phyloP scores from a whole-genome alignment of 352 stramenopile genomes.

The Phytophthora syringae region DNA sequence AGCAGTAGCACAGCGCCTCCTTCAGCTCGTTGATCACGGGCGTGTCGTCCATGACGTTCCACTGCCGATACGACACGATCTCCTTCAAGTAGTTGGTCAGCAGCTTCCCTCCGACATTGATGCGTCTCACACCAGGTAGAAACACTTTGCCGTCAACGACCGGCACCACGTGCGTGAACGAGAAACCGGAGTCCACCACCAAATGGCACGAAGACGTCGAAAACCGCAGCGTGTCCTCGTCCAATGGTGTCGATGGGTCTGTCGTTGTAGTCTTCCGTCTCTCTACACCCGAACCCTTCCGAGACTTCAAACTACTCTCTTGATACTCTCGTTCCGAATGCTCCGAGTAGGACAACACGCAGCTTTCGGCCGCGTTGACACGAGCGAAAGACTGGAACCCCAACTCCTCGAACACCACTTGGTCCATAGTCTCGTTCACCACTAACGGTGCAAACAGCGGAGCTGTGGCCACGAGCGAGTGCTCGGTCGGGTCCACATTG shows the following conservation, averaged over 20 bases:
- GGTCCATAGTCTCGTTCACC: constrained; percentile 76
- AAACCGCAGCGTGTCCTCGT: constrained; percentile 41
- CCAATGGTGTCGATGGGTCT: background rate
- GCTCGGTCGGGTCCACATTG: constrained; percentile 51
- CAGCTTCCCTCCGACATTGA: constrained; percentile 96
- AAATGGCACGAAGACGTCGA: constrained; percentile 64
- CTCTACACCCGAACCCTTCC: too few species aligned
- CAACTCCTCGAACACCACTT: constrained; percentile 85
- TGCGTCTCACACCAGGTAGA: constrained; percentile 55
- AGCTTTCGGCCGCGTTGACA: constrained; percentile 64
- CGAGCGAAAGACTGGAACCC: constrained; percentile 62
- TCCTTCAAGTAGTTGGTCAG: constrained; percentile 98
- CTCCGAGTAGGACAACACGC: constrained; percentile 64
- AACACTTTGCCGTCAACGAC: constrained; percentile 77
- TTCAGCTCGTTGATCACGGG: constrained; percentile 86
- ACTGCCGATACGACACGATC: constrained; percentile 95
- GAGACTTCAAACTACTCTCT: constrained; percentile 9
- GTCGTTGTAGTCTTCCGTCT: background rate
- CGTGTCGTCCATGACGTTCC: constrained; percentile 95
- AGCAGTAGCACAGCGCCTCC: constrained; percentile 91
- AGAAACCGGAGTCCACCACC: constrained; percentile 96
- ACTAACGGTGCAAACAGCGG: constrained; percentile 61
- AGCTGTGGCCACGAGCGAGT: constrained; percentile 64
- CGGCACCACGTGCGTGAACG: constrained; percentile 94
- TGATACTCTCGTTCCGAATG: constrained; percentile 36